These are phyloP conservation scores for Raphanus sativus DNA, from an alignment of 345 rosid species.

Conservation along the genomic window DNA sequence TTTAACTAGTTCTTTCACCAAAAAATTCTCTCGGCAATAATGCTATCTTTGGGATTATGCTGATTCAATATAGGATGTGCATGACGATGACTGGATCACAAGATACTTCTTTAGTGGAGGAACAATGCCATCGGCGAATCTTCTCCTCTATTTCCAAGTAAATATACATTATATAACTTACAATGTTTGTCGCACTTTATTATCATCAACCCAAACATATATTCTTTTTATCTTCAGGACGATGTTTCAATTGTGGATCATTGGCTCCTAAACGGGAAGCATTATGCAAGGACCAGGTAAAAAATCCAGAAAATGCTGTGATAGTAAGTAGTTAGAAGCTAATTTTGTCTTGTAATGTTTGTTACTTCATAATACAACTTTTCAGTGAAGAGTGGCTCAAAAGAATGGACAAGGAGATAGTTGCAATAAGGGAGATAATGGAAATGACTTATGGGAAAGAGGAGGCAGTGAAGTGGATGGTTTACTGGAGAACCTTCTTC, in stretches of 20 bases:
- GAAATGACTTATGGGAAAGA: constrained; percentile 78
- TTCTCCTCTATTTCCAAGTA: constrained; percentile 90
- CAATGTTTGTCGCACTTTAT: background rate
- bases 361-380: background rate
- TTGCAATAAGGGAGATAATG: constrained; percentile 60
- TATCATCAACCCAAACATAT: background rate
- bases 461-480: constrained; percentile 76
- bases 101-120: constrained; percentile 86
- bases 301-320: background rate
- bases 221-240: constrained; percentile 43
- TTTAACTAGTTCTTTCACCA: background rate
- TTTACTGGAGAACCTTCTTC: constrained; percentile 87
- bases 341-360: background rate
- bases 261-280: constrained; percentile 86
- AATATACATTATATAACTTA: background rate
- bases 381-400: constrained; percentile 86
- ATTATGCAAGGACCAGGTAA: constrained; percentile 80
- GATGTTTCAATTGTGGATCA: constrained; percentile 68
- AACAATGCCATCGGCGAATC: constrained; percentile 86
- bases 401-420: constrained; percentile 69
- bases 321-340: background rate
- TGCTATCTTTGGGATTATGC: constrained; percentile 3
- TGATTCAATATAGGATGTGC: constrained; percentile 48
- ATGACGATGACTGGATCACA: constrained; percentile 92
- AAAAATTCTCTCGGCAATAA: background rate